Evolutionary conservation across 2,329 filamentous ascomycete genomes (phyloP).

Genomic region (Graphium sp.): DNA sequence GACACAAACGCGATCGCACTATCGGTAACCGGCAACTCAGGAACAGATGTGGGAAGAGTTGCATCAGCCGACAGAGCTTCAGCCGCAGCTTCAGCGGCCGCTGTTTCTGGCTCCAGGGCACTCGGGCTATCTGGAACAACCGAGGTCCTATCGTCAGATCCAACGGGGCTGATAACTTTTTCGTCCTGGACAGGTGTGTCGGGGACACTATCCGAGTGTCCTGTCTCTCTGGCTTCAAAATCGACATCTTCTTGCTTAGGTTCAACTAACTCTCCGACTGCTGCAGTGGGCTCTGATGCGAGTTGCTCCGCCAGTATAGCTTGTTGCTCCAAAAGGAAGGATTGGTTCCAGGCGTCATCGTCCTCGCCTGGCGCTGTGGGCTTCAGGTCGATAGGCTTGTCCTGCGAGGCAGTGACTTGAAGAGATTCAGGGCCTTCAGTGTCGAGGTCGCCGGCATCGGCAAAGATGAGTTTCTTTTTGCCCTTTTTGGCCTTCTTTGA

Average conservation of each 20-base stretch:
- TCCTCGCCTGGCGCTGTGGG: background rate
- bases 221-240: background rate
- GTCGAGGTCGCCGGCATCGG: background rate
- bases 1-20: no score
- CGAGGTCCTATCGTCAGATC: no score
- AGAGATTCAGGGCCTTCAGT: background rate
- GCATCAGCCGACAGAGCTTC: background rate
- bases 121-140: no score
- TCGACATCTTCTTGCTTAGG: background rate
- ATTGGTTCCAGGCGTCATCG: background rate
- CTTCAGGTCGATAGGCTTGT: background rate
- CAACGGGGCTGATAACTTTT: no score
- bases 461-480: slow-evolving; percentile 10
- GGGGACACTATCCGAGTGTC: background rate
- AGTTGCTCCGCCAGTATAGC: background rate
- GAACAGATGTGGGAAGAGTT: background rate
- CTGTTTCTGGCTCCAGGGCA: no score
- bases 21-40: no score
- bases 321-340: background rate
- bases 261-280: background rate
- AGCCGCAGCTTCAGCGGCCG: background rate
- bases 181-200: background rate
- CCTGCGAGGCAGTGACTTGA: no score
- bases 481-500: slow-evolving; percentile 14
- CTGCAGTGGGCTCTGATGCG: background rate